Base-by-base conservation (phyloP, 257 asterid genomes). In the Fraxinus pennsylvanica region DNA sequence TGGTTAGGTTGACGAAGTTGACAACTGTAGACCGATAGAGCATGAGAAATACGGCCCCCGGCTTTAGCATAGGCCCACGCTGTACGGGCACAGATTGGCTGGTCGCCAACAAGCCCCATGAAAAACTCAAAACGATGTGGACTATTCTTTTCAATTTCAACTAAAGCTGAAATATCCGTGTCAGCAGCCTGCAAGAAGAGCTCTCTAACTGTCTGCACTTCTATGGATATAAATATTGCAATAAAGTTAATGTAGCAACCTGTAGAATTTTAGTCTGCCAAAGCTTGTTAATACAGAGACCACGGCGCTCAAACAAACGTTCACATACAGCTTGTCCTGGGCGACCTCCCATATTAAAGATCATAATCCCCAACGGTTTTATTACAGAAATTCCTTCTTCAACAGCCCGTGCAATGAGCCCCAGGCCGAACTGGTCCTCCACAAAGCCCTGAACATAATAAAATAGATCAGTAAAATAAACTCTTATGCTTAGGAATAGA, bases 191-290 rank as follows among this genome's bases (percentile, higher is more conserved):
- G 96, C 84, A 89, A 75, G 25, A 85, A 71, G 81, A 82, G 70
- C 85, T 82, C 19, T 81, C 73, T 85, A 29, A 74, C 83, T 71
- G 78, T 33, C 35, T 65, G 70, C 65, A 29, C 29, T 74, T 82
- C 79, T 73, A 76, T 19, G 57, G 71, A 68, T 52, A 79, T 35
- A 75, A 54, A 69, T 50, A 43, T 76, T 59, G 36, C 63, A 52
- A 4, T 41, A 66, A 76, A 75, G 80, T 74, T 68, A 71, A 12
- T 69, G 61, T 65, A 77, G 76, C 76, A 29, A 91, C 99, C 99
- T 96, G 99, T 81, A 96, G 97, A 84, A 96, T 84, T 93, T 96
- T 96, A 47, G 98, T 96, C 87, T 96, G 99, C 99, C 99, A 96
- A 69, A 93, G 96, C 91, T 92, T 93, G 87, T 91, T 85, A 45